Evolutionary conservation across 805 yeast genomes (phyloP), one percentile per base, ranked within the genome.

Genomic region (Huiozyma naganishii): DNA sequence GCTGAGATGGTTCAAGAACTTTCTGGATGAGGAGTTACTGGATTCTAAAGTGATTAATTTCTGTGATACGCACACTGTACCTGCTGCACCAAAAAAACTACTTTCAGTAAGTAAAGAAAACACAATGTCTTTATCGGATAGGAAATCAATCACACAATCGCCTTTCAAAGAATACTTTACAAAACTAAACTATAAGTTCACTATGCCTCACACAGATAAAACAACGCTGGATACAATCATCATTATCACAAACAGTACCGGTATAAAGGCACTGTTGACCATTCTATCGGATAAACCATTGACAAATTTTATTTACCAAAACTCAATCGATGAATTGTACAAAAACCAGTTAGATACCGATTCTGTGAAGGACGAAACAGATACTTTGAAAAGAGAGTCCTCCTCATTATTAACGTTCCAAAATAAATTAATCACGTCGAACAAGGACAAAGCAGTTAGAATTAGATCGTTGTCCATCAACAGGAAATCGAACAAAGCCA

Each of bases 81-180:
- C 9, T 30, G 11, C 9, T 9, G 33, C 33, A 8, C 23, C 23
- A 3, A 17, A 17, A 17, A 17, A 4, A 17, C 23, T 17, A 17
- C 33, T 30, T 30, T 30, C 33, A 11, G 50, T 38, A 6, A 32
- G 47, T 28, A 11, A 28, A 32, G 32, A 27, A 23, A 29, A 30
- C 11, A 32, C 6, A n/a, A 9, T 9, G 13, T 8, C 12, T 6
- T 10, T 23, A 12, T 37, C 28, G 27, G 37, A 43, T 23, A n/a
- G 35, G 6, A 28, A 29, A 7, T 27, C 40, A 8, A 32, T 40
- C 17, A 39, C 48, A n/a, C 48, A 56, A 6, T 57, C 63, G 7
- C 65, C 65, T 8, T 62, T 62, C 45, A 62, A 62, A 38, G 61
- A 59, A 27, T 62, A 62, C 46, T 61, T 56, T 37, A 48, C 51